Evolutionary conservation across 345 rosid genomes (phyloP).

Genomic region (Noccaea bulbosa): DNA sequence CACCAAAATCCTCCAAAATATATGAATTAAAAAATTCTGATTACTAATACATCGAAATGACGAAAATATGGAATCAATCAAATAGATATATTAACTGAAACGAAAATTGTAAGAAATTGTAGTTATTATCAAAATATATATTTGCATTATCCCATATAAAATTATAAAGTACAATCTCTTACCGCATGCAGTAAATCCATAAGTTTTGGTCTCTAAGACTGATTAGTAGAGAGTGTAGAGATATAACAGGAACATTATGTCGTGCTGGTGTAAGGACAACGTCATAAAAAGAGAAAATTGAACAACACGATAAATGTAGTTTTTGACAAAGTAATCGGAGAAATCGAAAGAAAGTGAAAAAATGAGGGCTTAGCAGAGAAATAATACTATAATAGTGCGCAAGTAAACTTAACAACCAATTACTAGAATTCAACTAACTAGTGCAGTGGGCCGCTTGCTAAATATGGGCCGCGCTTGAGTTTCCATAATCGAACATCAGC

Average conservation of each 20-base stretch:
- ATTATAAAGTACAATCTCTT: too few relatives aligned
- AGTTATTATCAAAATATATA: neutral
- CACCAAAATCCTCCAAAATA: constrained; percentile 13
- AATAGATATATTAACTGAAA: neutral
- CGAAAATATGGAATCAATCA: neutral
- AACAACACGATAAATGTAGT: neutral
- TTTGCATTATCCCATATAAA: too few relatives aligned
- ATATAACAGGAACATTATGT: neutral
- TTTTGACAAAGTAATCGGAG: neutral
- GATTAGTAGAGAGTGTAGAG: too few relatives aligned
- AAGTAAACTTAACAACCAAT: neutral
- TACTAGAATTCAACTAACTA: too few relatives aligned
- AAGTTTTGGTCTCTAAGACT: too few relatives aligned
- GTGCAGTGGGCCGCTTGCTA: neutral
- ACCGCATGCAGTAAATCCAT: too few relatives aligned
- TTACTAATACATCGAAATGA: neutral
- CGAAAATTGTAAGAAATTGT: neutral
- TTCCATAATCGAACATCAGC: neutral
- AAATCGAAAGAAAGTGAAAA: neutral
- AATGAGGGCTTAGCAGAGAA: neutral
- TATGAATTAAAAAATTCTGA: neutral
- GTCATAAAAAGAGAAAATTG: neutral
- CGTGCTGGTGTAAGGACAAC: neutral
- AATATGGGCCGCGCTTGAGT: constrained; percentile 14
- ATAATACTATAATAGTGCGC: neutral